phyloP scores from a whole-genome alignment of 2,329 filamentous ascomycete species.

The Diaporthe batatas region DNA sequence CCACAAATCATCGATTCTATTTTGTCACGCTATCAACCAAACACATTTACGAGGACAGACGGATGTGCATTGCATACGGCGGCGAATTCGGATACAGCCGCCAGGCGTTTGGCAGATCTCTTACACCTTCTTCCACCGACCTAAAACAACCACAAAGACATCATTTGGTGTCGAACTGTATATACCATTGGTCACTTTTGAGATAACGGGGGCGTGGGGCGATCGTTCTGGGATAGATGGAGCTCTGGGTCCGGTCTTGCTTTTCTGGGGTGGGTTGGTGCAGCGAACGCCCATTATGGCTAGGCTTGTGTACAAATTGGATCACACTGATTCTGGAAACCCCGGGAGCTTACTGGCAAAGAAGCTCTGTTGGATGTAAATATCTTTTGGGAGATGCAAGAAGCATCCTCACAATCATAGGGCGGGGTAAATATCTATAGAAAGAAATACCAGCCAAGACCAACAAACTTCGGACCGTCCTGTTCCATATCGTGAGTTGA shows the following conservation, averaged over 20 bases:
- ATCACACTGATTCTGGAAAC: constrained; percentile 25
- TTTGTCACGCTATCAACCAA: constrained; percentile 36
- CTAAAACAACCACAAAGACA: constrained; percentile 28
- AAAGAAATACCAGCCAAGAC: constrained; percentile 34
- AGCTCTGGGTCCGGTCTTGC: constrained; percentile 20
- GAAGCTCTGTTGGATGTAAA: constrained; percentile 37
- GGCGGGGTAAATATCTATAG: constrained; percentile 40
- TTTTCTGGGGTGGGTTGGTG: constrained; percentile 15
- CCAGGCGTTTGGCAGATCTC: constrained; percentile 40
- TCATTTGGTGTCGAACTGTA: constrained; percentile 33
- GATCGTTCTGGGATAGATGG: constrained; percentile 38
- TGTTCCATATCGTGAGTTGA: background rate
- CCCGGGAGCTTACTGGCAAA: background rate
- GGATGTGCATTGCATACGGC: constrained; percentile 40
- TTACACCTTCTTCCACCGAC: constrained; percentile 22
- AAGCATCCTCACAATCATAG: constrained; percentile 17
- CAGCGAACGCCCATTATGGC: constrained; percentile 13
- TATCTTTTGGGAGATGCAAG: constrained; percentile 18
- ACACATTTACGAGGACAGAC: constrained; percentile 38
- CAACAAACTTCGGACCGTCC: background rate
- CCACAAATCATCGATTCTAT: constrained; percentile 26
- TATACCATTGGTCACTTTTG: constrained; percentile 36
- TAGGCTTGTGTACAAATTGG: constrained; percentile 33
- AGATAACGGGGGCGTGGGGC: constrained; percentile 22
- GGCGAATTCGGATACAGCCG: constrained; percentile 34